Conservation (phyloP, 1,284 basidiomycete species). For the Ustilago loliicola region DNA sequence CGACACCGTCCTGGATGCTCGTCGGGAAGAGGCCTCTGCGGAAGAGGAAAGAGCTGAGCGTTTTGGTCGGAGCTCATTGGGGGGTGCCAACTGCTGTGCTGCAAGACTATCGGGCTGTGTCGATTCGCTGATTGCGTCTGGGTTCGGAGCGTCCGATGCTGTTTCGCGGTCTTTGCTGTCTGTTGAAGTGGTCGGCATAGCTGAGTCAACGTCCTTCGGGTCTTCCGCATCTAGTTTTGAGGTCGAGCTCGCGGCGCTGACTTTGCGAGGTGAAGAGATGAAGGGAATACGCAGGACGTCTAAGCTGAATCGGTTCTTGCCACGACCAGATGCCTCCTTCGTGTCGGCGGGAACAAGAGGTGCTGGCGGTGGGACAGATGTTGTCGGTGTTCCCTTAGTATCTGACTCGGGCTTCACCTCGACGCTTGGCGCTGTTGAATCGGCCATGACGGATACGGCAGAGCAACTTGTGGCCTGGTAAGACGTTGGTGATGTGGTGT, state of each 20-base stretch:
- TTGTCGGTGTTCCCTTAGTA: background rate
- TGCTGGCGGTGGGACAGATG: background rate
- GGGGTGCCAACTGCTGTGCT: constrained; percentile 3
- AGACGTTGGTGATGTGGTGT: background rate
- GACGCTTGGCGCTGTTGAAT: background rate
- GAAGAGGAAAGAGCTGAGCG: constrained; percentile 24
- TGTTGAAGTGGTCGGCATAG: too few relatives aligned
- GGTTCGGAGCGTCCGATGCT: background rate
- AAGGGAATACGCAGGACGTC: constrained; percentile 37
- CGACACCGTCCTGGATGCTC: constrained; percentile 23
- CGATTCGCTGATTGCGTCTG: background rate
- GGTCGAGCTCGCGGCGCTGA: background rate
- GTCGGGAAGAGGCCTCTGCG: constrained; percentile 12
- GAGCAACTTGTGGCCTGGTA: background rate
- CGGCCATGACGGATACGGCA: constrained; percentile 8
- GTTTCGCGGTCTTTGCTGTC: background rate
- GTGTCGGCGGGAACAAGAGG: background rate
- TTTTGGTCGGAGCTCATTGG: constrained; percentile 13
- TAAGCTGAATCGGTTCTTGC: constrained; percentile 49
- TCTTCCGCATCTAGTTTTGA: background rate
- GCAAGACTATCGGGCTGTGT: background rate
- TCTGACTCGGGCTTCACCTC: background rate
- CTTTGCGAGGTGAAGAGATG: constrained; percentile 32
- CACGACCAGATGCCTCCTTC: background rate
- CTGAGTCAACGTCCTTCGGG: background rate